These are phyloP conservation scores for Xylaria multiplex DNA, from an alignment of 2,329 filamentous ascomycete genomes.

Conservation along the genomic window DNA sequence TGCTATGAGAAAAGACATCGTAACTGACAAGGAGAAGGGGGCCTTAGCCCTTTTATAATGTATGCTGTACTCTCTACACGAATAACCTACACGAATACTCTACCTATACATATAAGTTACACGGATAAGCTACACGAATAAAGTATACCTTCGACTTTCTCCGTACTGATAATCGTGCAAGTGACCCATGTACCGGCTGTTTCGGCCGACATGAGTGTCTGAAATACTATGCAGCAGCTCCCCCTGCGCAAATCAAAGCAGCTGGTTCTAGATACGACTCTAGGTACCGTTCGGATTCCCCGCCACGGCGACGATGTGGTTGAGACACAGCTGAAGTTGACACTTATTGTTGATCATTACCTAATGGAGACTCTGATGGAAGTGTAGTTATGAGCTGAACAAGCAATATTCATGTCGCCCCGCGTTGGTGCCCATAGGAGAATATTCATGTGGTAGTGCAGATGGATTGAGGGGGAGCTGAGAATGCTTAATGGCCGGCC, in stretches of 20 bases:
- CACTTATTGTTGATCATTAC: constrained; percentile 1
- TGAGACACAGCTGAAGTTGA: not conserved
- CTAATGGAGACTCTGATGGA: constrained; percentile 6
- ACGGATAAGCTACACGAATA: not conserved
- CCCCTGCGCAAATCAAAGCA: not conserved
- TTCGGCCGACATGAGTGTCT: not conserved
- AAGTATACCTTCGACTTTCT: not conserved
- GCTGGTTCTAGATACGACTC: not conserved
- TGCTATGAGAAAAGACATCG: not conserved
- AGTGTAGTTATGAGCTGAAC: constrained; percentile 15
- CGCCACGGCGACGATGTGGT: not conserved
- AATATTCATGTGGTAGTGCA: constrained; percentile 8
- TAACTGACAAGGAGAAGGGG: not conserved
- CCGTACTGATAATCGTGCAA: not conserved
- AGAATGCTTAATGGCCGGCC: constrained; percentile 1
- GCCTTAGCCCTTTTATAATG: not conserved
- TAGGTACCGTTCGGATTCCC: too few species aligned
- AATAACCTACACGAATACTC: too few species aligned
- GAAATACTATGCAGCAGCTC: not conserved
- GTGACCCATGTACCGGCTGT: not conserved
- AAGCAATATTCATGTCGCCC: constrained; percentile 22
- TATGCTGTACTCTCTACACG: not conserved
- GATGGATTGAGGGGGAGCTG: not conserved
- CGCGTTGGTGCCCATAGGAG: not conserved
- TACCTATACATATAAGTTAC: too few species aligned